Evolutionary conservation across 345 rosid genomes (phyloP).

Genomic region (Toxicodendron radicans): DNA sequence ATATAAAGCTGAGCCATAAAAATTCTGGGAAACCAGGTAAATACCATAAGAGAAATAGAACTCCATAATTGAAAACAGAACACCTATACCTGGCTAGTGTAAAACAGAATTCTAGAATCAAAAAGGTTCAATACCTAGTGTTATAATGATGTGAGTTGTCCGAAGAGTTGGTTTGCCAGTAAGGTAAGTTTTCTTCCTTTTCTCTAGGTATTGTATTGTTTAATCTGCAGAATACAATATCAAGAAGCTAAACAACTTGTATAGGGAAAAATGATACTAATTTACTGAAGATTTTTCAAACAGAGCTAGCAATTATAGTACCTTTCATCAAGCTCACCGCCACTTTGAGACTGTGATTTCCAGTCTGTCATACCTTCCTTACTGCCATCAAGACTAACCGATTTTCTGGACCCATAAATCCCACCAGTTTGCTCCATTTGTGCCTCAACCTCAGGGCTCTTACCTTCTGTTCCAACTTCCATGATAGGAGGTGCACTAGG

Average conservation of each 20-base stretch:
- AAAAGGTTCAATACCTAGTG: constrained; percentile 48
- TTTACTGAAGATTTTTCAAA: neutral
- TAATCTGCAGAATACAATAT: constrained; percentile 37
- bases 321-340: constrained; percentile 52
- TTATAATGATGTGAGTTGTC: constrained; percentile 52
- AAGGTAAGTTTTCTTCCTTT: constrained; percentile 45
- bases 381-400: constrained; percentile 27
- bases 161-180: constrained; percentile 43
- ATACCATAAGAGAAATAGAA: neutral
- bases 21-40: neutral
- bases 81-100: too few relatives aligned
- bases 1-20: neutral
- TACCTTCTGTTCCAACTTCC: constrained; percentile 50
- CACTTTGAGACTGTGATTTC: constrained; percentile 28
- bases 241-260: constrained; percentile 20
- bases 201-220: constrained; percentile 25
- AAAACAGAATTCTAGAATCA: neutral
- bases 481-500: constrained; percentile 92
- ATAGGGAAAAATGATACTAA: neutral
- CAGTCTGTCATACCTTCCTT: constrained; percentile 29
- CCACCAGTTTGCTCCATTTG: constrained; percentile 37
- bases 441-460: constrained; percentile 36
- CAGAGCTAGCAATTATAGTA: constrained; percentile 21
- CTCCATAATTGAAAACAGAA: neutral
- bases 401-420: constrained; percentile 29